Percentiles rank a stretch among this genome's conserved stretches.
phyloP scores from a whole-genome alignment of 177 flowering plant species.

The Vitis hybrid region DNA sequence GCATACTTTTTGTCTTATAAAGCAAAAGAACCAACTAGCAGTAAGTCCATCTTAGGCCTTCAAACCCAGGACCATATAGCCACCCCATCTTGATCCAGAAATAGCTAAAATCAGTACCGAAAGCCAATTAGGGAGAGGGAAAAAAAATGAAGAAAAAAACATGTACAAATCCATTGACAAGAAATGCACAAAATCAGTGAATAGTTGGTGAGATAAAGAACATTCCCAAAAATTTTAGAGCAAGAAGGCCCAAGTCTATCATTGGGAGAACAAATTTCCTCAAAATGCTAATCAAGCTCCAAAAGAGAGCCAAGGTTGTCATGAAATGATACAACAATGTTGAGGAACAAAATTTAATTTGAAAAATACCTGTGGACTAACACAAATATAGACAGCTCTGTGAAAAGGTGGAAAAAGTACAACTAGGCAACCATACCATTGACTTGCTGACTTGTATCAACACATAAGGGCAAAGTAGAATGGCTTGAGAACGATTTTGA shows the following conservation, averaged over 20 bases:
- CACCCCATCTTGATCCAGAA: not conserved
- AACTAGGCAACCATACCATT: conserved; percentile 3
- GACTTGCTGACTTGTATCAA: conserved; percentile 16
- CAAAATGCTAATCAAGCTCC: not conserved
- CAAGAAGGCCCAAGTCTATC: not conserved
- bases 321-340: not conserved
- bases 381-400: not conserved
- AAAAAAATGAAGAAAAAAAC: no score
- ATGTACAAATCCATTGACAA: not conserved
- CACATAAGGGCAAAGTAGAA: conserved; percentile 8
- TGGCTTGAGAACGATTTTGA: conserved; percentile 5
- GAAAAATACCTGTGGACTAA: not conserved
- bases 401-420: not conserved
- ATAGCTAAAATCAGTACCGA: not conserved
- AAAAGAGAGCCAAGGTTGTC: not conserved
- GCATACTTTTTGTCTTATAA: no score
- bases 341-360: not conserved
- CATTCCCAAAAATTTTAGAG: no score
- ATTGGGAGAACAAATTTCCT: not conserved
- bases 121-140: not conserved
- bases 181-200: not conserved
- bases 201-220: no score
- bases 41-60: no score
- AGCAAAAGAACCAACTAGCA: no score
- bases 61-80: not conserved